These are phyloP conservation scores for Vitis amurensis DNA, from an alignment of 164 flowering plant genomes.

Conservation along the genomic window DNA sequence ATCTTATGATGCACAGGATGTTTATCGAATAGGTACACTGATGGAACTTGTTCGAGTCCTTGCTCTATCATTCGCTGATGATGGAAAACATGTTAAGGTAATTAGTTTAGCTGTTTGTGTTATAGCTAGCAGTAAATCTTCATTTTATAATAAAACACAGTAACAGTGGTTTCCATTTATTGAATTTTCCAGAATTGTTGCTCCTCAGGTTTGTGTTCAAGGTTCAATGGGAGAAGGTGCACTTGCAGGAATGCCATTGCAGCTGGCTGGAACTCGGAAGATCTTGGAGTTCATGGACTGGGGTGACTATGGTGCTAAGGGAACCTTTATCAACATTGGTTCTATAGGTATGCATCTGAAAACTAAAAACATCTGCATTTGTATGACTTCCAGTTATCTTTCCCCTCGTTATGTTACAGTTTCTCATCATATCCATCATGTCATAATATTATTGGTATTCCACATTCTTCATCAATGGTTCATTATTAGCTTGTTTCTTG, in stretches of 20 bases:
- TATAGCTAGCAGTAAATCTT: background rate
- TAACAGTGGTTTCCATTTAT: background rate
- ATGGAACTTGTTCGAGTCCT: constrained; percentile 84
- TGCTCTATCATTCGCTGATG: constrained; percentile 95
- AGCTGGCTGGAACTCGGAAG: constrained; percentile 85
- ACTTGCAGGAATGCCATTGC: constrained; percentile 93
- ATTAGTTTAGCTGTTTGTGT: constrained; percentile 1
- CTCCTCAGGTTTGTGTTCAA: constrained; percentile 86
- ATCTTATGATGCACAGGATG: constrained; percentile 67
- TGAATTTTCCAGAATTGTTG: background rate
- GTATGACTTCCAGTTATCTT: background rate
- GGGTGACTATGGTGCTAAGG: constrained; percentile 87
- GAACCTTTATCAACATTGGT: constrained; percentile 79
- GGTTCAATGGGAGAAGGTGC: constrained; percentile 99
- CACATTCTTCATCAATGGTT: too few relatives aligned
- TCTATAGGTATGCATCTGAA: constrained; percentile 67
- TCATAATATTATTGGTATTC: too few relatives aligned
- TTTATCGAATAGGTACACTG: constrained; percentile 94
- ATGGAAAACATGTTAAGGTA: constrained; percentile 95
- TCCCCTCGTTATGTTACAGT: too few relatives aligned
- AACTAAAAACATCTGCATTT: background rate
- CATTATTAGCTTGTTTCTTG: too few relatives aligned
- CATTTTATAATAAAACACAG: background rate
- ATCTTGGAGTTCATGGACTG: constrained; percentile 98
- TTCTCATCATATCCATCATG: too few relatives aligned